These are phyloP conservation scores for Coemansia asiatica DNA, from an alignment of 192 early-diverging fungal genomes.

Conservation along the genomic window DNA sequence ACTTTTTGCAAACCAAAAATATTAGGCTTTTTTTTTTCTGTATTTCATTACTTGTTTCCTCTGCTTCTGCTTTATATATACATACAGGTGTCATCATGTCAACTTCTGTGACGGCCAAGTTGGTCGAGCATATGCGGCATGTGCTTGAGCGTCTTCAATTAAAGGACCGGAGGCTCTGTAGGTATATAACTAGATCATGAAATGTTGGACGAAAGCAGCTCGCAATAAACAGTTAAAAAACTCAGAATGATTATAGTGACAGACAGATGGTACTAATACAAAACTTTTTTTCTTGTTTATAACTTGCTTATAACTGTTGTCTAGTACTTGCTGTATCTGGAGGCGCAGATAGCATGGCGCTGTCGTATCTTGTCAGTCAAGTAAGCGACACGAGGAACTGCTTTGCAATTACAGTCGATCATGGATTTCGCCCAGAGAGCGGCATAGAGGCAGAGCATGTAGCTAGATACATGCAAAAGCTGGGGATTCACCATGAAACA, in stretches of 20 bases:
- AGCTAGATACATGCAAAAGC: constrained; percentile 19
- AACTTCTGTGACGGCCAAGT: neutral
- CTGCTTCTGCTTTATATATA: neutral
- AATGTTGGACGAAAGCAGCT: too few species aligned
- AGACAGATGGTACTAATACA: neutral
- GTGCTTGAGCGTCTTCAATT: constrained; percentile 23
- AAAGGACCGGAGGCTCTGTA: constrained; percentile 26
- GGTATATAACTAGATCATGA: too few species aligned
- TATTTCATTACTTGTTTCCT: neutral
- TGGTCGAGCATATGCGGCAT: constrained; percentile 20
- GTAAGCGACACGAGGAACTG: constrained; percentile 27
- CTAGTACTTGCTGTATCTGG: constrained; percentile 53
- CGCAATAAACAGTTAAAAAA: neutral
- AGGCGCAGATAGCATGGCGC: constrained; percentile 56
- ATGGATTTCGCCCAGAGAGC: constrained; percentile 47
- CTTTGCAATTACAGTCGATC: constrained; percentile 48
- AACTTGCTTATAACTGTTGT: neutral
- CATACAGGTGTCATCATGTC: too few species aligned
- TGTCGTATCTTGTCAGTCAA: constrained; percentile 40
- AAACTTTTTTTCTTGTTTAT: neutral
- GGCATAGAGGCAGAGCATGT: constrained; percentile 34
- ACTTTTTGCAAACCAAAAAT: too few species aligned
- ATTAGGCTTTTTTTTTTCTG: neutral
- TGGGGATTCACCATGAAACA: constrained; percentile 40
- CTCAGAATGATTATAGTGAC: too few species aligned